Base-by-base conservation (phyloP, 768 basidiomycete genomes). In the Serendipita sp. region DNA sequence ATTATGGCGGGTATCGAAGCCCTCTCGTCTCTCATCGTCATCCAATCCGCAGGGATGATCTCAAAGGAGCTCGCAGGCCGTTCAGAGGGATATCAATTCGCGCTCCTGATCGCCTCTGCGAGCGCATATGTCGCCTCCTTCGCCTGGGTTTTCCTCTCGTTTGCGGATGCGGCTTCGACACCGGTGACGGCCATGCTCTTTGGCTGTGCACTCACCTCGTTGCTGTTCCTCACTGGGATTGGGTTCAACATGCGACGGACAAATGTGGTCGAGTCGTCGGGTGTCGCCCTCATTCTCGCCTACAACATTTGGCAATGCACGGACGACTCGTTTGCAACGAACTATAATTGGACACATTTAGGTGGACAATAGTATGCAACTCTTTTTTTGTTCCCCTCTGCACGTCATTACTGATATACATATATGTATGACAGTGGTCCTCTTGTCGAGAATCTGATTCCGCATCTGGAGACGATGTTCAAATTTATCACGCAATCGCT, bases 221-320 rank as follows among this genome's bases (percentile, higher is more conserved):
- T 95, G 69, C 72, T 95, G 31, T 97, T 96, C 74, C 78, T 96
- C 43, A 92, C 92, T 1, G 78, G 88, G 67, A 95, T 97, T 66
- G 94, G 94, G 3, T 94, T 97, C 72, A 83, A 82, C 5, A 72
- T 93, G 65, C 82, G 90, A 62, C 80, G 90, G 60, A 95, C 93
- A 43, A 95, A 95, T 68, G 87, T 95, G 56, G 86, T 96, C 62
- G 94, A 97, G 72, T 91, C 91, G 2, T 85, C 88, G 2, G 83
- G 88, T 53, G 81, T 97, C 28, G 85, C 90, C 2, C 76, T 94
- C 28, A 90, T 94, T 71, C 81, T 96, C 43, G 89, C 90, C 3
- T 92, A 90, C 72, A 90, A 90, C 66, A 81, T 93, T 34, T 93
- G 91, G 91, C 77, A 92, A 34, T 90, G 61, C 50, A 33, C 56